A percentile compares a stretch with the other conserved stretches of the same genome.
phyloP scores from a whole-genome alignment of 495 filamentous ascomycete species.

The Penicillium paxilli region DNA sequence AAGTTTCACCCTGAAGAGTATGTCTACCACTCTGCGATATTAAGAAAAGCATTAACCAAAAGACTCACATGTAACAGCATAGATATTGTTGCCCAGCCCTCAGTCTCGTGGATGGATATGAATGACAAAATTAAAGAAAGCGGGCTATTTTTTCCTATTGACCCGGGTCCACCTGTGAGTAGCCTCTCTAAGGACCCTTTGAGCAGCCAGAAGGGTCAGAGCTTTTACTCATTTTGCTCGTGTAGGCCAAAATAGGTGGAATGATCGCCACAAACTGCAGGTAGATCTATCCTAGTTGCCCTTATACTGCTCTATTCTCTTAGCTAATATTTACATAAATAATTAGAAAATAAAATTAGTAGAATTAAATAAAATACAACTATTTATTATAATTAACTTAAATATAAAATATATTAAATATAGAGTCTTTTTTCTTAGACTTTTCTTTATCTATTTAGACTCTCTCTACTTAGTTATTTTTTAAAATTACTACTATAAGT shows the following conservation, averaged over 20 bases:
- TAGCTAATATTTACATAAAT: background rate
- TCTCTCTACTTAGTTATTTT: no score
- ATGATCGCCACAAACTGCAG: constrained; percentile 92
- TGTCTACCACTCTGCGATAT: background rate
- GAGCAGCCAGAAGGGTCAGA: background rate
- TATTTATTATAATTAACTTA: no score
- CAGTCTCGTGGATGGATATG: constrained; percentile 87
- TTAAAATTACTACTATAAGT: no score
- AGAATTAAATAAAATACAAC: no score
- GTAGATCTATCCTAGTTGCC: background rate
- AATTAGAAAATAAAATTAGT: no score
- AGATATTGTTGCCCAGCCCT: constrained; percentile 89
- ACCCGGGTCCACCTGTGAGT: constrained; percentile 62
- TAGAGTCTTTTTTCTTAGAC: no score
- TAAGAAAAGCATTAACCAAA: background rate
- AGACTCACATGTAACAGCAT: constrained; percentile 30
- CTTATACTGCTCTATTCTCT: background rate
- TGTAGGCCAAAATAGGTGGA: constrained; percentile 74
- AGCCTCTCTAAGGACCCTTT: background rate
- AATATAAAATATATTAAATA: no score
- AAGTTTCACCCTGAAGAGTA: constrained; percentile 76
- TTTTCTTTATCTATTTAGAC: no score
- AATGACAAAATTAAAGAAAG: constrained; percentile 74
- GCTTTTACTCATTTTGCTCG: background rate
- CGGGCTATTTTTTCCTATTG: constrained; percentile 90